Base-by-base conservation (phyloP, 2,329 filamentous ascomycete genomes). In the Rutstroemia sp. region DNA sequence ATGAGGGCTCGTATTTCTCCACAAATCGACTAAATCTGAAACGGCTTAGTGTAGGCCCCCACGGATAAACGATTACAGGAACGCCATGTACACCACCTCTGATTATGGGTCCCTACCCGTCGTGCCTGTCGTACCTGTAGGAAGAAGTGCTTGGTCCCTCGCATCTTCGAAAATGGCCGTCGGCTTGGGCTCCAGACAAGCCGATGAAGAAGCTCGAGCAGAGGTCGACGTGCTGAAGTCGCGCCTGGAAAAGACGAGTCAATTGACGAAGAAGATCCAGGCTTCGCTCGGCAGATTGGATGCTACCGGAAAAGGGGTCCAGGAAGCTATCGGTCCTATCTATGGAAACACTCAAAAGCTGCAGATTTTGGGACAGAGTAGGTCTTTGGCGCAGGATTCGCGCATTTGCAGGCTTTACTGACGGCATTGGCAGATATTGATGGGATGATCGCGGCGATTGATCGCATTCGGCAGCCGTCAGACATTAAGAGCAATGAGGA, bases 231-330 rank as follows among this genome's bases (percentile, higher is more conserved):
- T 87, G 30, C 75, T 88, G 49, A 86, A 85, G 65, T 87, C 83
- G 54, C 78, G 84, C 41, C 83, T 97, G 60, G 90, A 95, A 66
- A 97, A 96, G 79, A 95, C 95, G 65, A 87, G 91, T 59, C 84
- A 90, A 68, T 80, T 97, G 70, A 96, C 91, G 34, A 96, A 94
- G 76, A 96, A 95, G 77, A 96, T 99, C 56, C 88, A 95, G 72
- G 87, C 88, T 27, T 95, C 90, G 52, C 79, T 96, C 63, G 82
- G 84, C 39, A 82, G 92, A 56, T 78, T 99, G 37, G 91, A 97
- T 66, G 83, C 86, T 39, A 95, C 90, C 53, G 94, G 92, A 18
- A 90, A 91, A 73, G 92, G 88, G 59, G 91, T 97, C 19, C 87
- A 90, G 67, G 90, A 96, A 68, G 92, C 95, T 10, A 91, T 95